phyloP scores from a whole-genome alignment of 371 early-diverging fungal genomes.

The Apophysomyces elegans region DNA sequence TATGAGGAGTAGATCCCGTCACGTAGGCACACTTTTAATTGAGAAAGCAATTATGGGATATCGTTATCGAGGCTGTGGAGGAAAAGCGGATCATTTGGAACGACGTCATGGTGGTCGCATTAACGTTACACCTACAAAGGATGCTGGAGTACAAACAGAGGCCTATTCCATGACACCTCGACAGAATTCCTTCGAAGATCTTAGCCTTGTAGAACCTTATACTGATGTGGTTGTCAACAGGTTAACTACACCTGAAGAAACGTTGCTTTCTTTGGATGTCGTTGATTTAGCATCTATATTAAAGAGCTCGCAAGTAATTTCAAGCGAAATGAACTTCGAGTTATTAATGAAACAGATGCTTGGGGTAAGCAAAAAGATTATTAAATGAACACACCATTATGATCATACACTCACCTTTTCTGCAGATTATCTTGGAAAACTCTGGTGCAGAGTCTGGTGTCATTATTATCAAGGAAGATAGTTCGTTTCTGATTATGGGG shows the following conservation, averaged over 20 bases:
- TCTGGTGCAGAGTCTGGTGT: constrained; percentile 54
- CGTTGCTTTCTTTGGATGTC: constrained; percentile 45
- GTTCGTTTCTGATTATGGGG: constrained; percentile 44
- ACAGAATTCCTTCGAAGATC: constrained; percentile 28
- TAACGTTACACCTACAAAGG: constrained; percentile 8
- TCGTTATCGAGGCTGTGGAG: constrained; percentile 40
- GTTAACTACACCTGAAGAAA: constrained; percentile 37
- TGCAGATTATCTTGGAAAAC: constrained; percentile 49
- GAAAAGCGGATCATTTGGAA: constrained; percentile 38
- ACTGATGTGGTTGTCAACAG: constrained; percentile 19
- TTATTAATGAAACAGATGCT: constrained; percentile 54
- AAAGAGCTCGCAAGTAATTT: constrained; percentile 56
- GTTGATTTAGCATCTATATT: constrained; percentile 53
- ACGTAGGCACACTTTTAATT: constrained; percentile 34
- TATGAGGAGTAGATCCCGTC: constrained; percentile 27
- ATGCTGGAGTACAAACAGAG: constrained; percentile 37
- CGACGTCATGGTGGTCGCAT: constrained; percentile 13
- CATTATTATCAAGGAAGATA: constrained; percentile 51
- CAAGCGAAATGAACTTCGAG: constrained; percentile 61
- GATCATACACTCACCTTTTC: background rate
- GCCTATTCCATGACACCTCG: constrained; percentile 12
- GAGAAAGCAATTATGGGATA: constrained; percentile 40
- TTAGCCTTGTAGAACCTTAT: constrained; percentile 28
- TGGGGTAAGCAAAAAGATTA: constrained; percentile 17
- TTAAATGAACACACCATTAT: too few species aligned